Conservation (phyloP, 768 basidiomycete species). For the Rhizopogon vesiculosus region DNA sequence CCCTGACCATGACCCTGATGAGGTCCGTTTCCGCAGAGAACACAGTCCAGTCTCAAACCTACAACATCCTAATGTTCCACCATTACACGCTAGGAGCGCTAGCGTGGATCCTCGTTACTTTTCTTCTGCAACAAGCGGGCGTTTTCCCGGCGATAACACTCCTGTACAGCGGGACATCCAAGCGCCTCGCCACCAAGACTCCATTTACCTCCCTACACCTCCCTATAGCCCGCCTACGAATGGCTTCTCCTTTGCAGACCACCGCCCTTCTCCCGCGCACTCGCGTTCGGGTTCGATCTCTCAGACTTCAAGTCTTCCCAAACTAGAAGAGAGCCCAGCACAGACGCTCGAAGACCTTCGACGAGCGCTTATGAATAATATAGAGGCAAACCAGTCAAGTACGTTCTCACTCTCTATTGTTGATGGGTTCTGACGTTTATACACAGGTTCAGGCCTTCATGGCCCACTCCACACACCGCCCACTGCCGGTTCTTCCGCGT, state of each 20-base stretch:
- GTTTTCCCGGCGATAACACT: conserved; percentile 1
- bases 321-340: conserved; percentile 5
- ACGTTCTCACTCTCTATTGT: background rate
- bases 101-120: background rate
- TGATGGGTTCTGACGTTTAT: background rate
- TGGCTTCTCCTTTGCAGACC: background rate
- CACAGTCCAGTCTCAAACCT: background rate
- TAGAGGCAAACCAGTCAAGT: conserved; percentile 6
- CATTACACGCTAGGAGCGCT: background rate
- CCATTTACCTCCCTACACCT: conserved; percentile 16
- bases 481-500: conserved; percentile 1
- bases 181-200: background rate
- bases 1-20: conserved; percentile 1
- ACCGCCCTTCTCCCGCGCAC: background rate
- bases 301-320: background rate
- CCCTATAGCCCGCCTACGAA: conserved; percentile 24
- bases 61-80: background rate
- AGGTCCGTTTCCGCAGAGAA: background rate
- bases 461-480: background rate
- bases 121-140: background rate
- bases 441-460: background rate
- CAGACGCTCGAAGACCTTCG: conserved; percentile 19
- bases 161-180: conserved; percentile 3
- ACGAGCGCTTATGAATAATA: conserved; percentile 9
- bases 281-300: background rate